Evolutionary conservation across 805 yeast genomes (phyloP).

Genomic region (Sugiyamaella valdiviana): DNA sequence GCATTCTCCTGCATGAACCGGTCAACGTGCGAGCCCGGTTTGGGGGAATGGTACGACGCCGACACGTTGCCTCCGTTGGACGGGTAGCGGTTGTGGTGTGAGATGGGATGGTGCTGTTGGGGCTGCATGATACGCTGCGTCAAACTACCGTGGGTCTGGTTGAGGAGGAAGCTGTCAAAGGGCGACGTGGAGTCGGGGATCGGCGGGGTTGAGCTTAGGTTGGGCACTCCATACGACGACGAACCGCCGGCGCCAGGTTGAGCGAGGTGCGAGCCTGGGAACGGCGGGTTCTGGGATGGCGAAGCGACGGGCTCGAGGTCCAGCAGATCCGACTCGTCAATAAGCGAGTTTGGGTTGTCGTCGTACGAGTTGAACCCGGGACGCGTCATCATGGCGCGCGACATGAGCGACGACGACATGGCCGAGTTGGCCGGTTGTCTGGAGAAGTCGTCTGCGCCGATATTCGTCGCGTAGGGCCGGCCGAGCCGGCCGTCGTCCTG

Average conservation of each 20-base stretch:
- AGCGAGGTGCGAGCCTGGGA: neutral
- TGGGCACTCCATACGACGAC: neutral
- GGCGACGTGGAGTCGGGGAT: constrained; percentile 27
- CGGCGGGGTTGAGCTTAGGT: constrained; percentile 24
- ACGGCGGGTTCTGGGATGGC: constrained; percentile 4
- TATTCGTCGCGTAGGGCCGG: neutral
- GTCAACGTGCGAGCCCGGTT: constrained; percentile 21
- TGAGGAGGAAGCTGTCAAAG: constrained; percentile 25
- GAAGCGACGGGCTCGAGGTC: constrained; percentile 21
- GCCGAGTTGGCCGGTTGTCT: too few species aligned
- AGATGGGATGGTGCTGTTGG: neutral
- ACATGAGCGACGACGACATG: constrained; percentile 8
- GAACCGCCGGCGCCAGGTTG: neutral
- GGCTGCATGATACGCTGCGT: neutral
- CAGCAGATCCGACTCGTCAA: constrained; percentile 24
- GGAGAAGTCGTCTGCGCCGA: too few species aligned
- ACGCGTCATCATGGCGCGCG: constrained; percentile 15
- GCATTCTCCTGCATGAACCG: constrained; percentile 24
- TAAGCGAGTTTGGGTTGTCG: constrained; percentile 14
- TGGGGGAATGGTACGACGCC: constrained; percentile 9
- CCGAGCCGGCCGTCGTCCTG: constrained; percentile 6
- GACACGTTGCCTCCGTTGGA: neutral
- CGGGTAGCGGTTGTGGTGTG: constrained; percentile 3
- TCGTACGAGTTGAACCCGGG: constrained; percentile 16
- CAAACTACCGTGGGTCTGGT: constrained; percentile 11